These are phyloP conservation scores for Casuarina equisetifolia DNA, from an alignment of 306 rosid species.

Conservation along the genomic window DNA sequence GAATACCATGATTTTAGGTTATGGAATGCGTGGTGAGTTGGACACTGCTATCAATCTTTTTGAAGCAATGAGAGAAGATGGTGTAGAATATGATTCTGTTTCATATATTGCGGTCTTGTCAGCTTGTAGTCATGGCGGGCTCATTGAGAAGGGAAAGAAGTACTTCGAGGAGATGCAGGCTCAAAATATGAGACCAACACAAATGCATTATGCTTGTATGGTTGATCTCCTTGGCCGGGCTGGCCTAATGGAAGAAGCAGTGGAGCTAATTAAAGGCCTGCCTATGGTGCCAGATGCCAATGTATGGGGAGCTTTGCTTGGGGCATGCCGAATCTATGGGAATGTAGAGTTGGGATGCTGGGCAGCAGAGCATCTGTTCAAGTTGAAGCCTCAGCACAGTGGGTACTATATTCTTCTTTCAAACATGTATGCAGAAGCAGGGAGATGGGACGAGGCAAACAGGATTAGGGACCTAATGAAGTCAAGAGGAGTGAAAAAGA, in stretches of 20 bases:
- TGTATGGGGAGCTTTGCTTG: conserved; percentile 89
- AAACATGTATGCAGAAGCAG: conserved; percentile 87
- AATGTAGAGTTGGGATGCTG: conserved; percentile 64
- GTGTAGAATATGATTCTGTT: conserved; percentile 64
- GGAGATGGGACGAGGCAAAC: conserved; percentile 87
- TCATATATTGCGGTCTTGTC: conserved; percentile 84
- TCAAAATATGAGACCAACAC: conserved; percentile 57
- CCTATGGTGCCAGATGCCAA: conserved; percentile 67
- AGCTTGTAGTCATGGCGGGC: conserved; percentile 90
- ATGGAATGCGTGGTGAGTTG: conserved; percentile 81
- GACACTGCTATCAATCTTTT: conserved; percentile 64
- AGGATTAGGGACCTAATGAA: conserved; percentile 78
- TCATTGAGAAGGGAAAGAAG: conserved; percentile 62
- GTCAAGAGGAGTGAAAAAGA: conserved; percentile 69
- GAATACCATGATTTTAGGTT: conserved; percentile 95
- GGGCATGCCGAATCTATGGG: conserved; percentile 82
- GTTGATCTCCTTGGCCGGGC: conserved; percentile 90
- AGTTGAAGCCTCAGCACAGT: conserved; percentile 67
- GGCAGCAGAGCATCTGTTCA: conserved; percentile 79
- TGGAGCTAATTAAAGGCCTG: conserved; percentile 55
- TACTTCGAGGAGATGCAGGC: conserved; percentile 59
- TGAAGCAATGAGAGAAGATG: conserved; percentile 65
- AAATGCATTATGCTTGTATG: conserved; percentile 84
- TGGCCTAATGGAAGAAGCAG: conserved; percentile 75
- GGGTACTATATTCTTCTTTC: conserved; percentile 89